Evolutionary conservation across 371 early-diverging fungal genomes (phyloP), one percentile per base, ranked within the genome.

Genomic region (Mucor lusitanicus): DNA sequence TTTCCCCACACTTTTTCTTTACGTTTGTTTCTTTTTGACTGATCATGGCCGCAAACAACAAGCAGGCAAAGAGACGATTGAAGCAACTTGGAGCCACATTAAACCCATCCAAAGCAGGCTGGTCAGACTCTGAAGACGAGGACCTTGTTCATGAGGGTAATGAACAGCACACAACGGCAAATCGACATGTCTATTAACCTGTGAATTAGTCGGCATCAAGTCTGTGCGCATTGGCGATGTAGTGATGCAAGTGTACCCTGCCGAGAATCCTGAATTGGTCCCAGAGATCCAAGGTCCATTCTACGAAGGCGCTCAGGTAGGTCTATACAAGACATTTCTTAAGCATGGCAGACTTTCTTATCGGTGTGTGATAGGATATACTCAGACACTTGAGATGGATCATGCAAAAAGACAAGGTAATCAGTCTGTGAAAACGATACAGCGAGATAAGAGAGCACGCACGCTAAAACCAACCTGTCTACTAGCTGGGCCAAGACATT

Each of bases 401-500:
- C 50, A 50, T 50, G 50, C 50, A 50, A 5, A 50, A 50, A 50
- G 50, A 50, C 23, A 50, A 50, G 50, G 50, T 50, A 50, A 33
- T 33, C 30, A 6, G 8, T 48, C 9, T 0, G 6, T 15, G n/a
- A n/a, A 42, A 37, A 37, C 8, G 6, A 44, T 3, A 2, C 5
- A 44, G 2, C 11, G n/a, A 21, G 6, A 9, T 3, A 23, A 1
- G n/a, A 21, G 3, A 11, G 2, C 23, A 3, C 23, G 13, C 4
- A 19, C 23, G 8, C 13, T 50, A 19, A 50, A 23, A 9, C 50
- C 12, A 87, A 87, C 73, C n/a, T n/a, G n/a, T n/a, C 87, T 87
- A 88, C 87, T 73, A 89, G 82, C 81, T 94, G 23, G 85, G 90
- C 6, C 95, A 94, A 85, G 95, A 94, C 70, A 90, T 93, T 68